Base-by-base conservation (phyloP, 345 rosid species). In the Mallotus nudiflorus region DNA sequence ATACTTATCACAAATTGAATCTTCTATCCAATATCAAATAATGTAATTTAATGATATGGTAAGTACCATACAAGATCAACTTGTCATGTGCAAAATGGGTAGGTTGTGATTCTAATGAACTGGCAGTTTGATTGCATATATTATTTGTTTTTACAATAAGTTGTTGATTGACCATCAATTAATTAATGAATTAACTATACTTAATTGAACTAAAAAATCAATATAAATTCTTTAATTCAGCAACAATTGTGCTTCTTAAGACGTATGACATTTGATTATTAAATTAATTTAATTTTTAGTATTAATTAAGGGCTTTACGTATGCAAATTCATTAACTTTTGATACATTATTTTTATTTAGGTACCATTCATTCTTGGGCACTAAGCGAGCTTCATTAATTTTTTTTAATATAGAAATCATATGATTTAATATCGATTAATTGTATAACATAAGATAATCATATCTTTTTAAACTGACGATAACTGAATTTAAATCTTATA, bases 91-190 rank as follows among this genome's bases (percentile, higher is more conserved):
- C 71, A 46, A 31, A 0, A 15, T 13, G 46, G 29, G 54, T 42
- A 44, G 18, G 56, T 29, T 48, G 18, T 42, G 48, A 33, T 52
- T 5, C 54, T 68, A 40, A 74, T 80, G 80, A 75, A 62, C 67
- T 59, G 80, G 69, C 75, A 75, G 48, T 14, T 65, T 44, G 61
- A 68, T 68, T 57, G 70, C n/a, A 65, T 72, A 78, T n/a, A n/a
- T n/a, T n/a, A n/a, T 48, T 69, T 62, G 71, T 56, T 68, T 64
- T 16, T 49, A 33, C 37, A 33, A 42, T 50, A 50, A 54, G 35
- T 46, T 76, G 37, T 42, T 22, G 18, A n/a, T 50, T 28, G 56
- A 31, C 49, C 18, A 45, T 19, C 67, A 67, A 71, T 29, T 33
- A n/a, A n/a, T n/a, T 53, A 57, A 65, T 37, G 14, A 44, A 48